Conservation (phyloP, 345 rosid species). For the Eucalyptus rudis region DNA sequence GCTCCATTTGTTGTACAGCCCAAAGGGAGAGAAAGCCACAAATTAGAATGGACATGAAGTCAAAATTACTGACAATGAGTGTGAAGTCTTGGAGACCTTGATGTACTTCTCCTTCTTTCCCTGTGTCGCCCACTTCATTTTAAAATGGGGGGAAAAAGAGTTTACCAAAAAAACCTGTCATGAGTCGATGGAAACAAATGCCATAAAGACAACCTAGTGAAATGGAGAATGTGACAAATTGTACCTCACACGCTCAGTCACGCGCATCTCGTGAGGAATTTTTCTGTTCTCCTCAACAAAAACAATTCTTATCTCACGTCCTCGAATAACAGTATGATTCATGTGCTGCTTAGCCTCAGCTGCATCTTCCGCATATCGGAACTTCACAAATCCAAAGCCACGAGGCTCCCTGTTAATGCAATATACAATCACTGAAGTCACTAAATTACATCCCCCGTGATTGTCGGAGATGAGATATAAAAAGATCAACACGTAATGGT, state of each 20-base stretch:
- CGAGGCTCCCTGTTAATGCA: slow-evolving; percentile 60
- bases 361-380: slow-evolving; percentile 80
- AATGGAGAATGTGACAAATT: background rate
- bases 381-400: slow-evolving; percentile 96
- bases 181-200: background rate
- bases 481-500: background rate
- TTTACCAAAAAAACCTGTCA: background rate
- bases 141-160: background rate
- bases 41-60: background rate
- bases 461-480: background rate
- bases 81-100: slow-evolving; percentile 57
- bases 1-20: background rate
- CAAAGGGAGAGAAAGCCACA: background rate
- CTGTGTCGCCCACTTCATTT: slow-evolving; percentile 51
- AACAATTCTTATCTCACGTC: slow-evolving; percentile 88
- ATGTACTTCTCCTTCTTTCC: slow-evolving; percentile 46
- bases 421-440: background rate
- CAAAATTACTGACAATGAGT: slow-evolving; percentile 43
- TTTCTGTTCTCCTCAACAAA: slow-evolving; percentile 92
- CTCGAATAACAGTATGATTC: slow-evolving; percentile 77
- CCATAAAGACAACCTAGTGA: background rate
- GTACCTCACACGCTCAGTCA: slow-evolving; percentile 34
- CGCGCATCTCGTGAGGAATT: slow-evolving; percentile 79
- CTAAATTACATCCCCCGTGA: background rate
- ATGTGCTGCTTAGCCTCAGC: slow-evolving; percentile 79